phyloP scores from a whole-genome alignment of 139 green algal species.

The Chlamydomonas sp. region DNA sequence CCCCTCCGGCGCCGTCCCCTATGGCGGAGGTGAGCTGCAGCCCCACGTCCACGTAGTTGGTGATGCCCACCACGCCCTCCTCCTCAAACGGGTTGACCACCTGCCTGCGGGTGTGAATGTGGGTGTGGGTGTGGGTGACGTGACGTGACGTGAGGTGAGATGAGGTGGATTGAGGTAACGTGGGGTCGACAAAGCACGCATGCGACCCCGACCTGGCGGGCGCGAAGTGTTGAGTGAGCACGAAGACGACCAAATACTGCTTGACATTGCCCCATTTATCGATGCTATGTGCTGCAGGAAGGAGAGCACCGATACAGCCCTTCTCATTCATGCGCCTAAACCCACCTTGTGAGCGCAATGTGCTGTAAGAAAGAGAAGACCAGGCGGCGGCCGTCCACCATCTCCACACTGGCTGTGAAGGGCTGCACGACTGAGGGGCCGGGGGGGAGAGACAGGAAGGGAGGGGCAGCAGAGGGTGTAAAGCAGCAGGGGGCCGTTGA shows the following conservation, averaged over 20 bases:
- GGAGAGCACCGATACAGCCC: background rate
- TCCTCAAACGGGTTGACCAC: conserved; percentile 84
- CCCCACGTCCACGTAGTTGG: conserved; percentile 87
- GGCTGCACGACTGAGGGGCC: background rate
- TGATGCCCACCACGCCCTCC: conserved; percentile 81
- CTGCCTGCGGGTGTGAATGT: background rate
- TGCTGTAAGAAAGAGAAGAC: conserved; percentile 69
- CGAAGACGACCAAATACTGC: background rate
- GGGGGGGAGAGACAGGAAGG: background rate
- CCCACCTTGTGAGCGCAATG: conserved; percentile 65
- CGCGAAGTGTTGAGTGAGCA: background rate
- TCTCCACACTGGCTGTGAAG: conserved; percentile 74
- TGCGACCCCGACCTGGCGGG: background rate
- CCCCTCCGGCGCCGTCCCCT: too few relatives aligned
- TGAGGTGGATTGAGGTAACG: too few relatives aligned
- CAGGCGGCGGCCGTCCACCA: conserved; percentile 50
- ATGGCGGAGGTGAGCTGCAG: conserved; percentile 63
- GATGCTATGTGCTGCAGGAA: background rate
- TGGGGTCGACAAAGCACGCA: too few relatives aligned
- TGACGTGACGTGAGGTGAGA: too few relatives aligned
- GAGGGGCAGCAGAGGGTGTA: background rate
- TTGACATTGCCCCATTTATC: background rate
- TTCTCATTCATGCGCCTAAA: background rate
- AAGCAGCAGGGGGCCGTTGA: background rate
- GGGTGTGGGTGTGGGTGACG: background rate